Evolutionary conservation across 2,329 filamentous ascomycete species (phyloP).

Genomic region (Ceratocystis destructans): DNA sequence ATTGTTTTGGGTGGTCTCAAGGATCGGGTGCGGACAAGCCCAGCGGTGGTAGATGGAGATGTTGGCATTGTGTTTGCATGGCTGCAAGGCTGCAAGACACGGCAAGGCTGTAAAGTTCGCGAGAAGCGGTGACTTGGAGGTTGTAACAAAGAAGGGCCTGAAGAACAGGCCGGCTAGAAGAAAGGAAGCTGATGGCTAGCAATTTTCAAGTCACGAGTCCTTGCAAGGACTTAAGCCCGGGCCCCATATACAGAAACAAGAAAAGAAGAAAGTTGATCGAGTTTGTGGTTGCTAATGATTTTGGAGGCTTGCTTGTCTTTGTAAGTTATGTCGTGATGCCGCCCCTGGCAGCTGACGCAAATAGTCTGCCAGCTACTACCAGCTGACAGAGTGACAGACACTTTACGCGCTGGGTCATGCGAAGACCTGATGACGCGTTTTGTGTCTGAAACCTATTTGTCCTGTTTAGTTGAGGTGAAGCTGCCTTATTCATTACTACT

Average conservation of each 20-base stretch:
- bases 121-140: background rate
- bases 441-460: too few relatives aligned
- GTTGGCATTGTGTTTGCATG: conserved; percentile 16
- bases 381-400: background rate
- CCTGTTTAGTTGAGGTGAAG: too few relatives aligned
- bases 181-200: background rate
- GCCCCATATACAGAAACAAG: background rate
- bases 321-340: too few relatives aligned
- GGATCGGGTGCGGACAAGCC: conserved; percentile 15
- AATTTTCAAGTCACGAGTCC: background rate
- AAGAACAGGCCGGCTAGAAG: background rate
- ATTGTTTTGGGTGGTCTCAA: conserved; percentile 12
- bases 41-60: conserved; percentile 10
- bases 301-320: background rate
- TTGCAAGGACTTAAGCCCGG: background rate
- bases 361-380: background rate
- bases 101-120: background rate
- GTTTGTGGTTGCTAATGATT: background rate
- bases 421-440: background rate
- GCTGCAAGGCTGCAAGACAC: conserved; percentile 5
- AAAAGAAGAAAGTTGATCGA: background rate
- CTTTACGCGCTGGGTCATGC: background rate
- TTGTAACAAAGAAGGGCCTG: background rate
- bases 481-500: background rate
- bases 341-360: background rate